Conservation (phyloP, 306 rosid species). For the Corylus americana region DNA sequence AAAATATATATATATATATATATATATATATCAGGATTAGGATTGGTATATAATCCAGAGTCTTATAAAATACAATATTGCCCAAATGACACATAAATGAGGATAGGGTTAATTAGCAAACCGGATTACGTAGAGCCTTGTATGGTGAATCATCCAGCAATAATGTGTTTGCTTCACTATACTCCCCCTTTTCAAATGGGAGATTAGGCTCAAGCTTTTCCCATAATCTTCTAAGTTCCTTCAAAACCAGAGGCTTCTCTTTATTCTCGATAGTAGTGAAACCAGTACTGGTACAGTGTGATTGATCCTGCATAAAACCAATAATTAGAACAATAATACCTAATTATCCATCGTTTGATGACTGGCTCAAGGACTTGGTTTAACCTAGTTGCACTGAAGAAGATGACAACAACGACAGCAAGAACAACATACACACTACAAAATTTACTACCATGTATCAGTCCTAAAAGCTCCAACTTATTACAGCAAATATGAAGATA, state of each 20-base stretch:
- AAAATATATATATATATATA: slow-evolving; percentile 19
- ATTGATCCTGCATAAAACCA: slow-evolving; percentile 56
- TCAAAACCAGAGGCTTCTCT: slow-evolving; percentile 66
- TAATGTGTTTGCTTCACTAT: slow-evolving; percentile 73
- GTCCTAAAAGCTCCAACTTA: not conserved
- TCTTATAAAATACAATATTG: not conserved
- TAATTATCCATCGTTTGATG: slow-evolving; percentile 5
- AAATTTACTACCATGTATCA: not conserved
- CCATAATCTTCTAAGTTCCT: slow-evolving; percentile 86
- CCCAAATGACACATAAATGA: slow-evolving; percentile 20
- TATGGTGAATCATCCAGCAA: slow-evolving; percentile 92
- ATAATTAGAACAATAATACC: slow-evolving; percentile 15
- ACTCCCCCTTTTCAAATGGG: slow-evolving; percentile 79
- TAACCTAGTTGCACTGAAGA: not conserved
- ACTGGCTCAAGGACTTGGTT: slow-evolving; percentile 1
- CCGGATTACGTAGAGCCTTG: slow-evolving; percentile 87
- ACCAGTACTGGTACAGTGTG: slow-evolving; percentile 62
- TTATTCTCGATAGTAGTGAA: slow-evolving; percentile 55
- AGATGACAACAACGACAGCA: not conserved
- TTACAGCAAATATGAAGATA: not conserved
- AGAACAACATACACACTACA: not conserved
- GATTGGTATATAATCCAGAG: slow-evolving; percentile 15
- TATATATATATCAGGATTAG: slow-evolving; percentile 9
- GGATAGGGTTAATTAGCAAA: slow-evolving; percentile 34
- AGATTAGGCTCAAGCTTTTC: slow-evolving; percentile 56